Base-by-base conservation (phyloP, 139 green algal species). In the Chlamydomonas sp. region DNA sequence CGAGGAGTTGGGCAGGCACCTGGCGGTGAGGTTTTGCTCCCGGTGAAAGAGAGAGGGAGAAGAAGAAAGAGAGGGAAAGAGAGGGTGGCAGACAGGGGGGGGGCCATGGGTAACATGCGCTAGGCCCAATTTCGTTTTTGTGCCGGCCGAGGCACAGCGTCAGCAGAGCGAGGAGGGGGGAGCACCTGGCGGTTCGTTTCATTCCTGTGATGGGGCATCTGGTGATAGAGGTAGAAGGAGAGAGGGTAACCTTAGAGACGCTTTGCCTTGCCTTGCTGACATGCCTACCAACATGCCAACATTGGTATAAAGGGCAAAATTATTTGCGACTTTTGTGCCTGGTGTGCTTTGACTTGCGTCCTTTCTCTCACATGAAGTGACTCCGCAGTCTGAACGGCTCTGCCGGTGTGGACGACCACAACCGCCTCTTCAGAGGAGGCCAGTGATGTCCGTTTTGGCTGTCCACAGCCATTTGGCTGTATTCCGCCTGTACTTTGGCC, bases 61-160 rank as follows among this genome's bases (percentile, higher is more conserved):
- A n/a, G n/a, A n/a, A n/a, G n/a, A n/a, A n/a, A n/a, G n/a, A n/a
- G n/a, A n/a, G n/a, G n/a, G n/a, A n/a, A n/a, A n/a, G n/a, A n/a
- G n/a, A n/a, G n/a, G n/a, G n/a, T n/a, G n/a, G n/a, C 20, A 26
- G 13, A 20, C 13, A 54, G 13, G 20, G 20, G 20, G 16, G 20
- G n/a, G 43, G 13, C 13, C 43, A 54, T 20, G 20, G 43, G 20
- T 13, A 54, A 20, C 43, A 26, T 54, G 13, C 16, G 16, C 20
- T 13, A 20, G 13, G 43, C 13, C 16, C 20, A 26, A 26, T 13
- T 54, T 54, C 20, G 43, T 54, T 54, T 54, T 54, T n/a, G n/a
- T n/a, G n/a, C n/a, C n/a, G n/a, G n/a, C n/a, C n/a, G n/a, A n/a
- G 1, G 61, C 48, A 20, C 81, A 94, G 81, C 77, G 82, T 22